Evolutionary conservation across 441 rosid genomes (phyloP), one percentile per base, ranked within the genome.

Genomic region (Raphanus hybrid): DNA sequence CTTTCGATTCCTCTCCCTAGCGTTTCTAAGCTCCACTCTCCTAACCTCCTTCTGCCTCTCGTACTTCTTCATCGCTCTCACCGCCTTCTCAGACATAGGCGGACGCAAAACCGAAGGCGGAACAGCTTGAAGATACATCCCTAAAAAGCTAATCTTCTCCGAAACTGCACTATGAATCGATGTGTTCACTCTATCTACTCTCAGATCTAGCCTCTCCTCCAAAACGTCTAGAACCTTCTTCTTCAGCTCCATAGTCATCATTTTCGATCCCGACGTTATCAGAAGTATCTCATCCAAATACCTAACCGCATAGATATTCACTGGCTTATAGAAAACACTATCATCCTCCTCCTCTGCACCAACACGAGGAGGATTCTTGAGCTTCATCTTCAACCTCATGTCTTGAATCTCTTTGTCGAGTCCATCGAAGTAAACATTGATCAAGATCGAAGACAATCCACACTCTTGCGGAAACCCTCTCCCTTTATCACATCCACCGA

Each of bases 391-490:
- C 27, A 88, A 82, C 77, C 92, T 86, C 77, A 85, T 66, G 34
- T 88, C 87, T 79, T 92, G 97, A 81, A 90, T 75, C 82, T 87
- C 85, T 72, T 77, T 81, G 67, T 94, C 97, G 43, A 94, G 73
- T 34, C 89, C 85, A 84, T 88, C 83, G 11, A 92, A 90, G 78
- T 89, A 92, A 69, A 94, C 71, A 48, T 94, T 91, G 74, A 91
- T 83, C 86, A 94, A 80, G 41, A 86, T 83, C 0, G 92, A 78
- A 67, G 79, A 84, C 87, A 94, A 75, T 5, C 89, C 85, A 18
- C 93, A 84, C 81, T 94, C 98, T 79, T 94, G 97, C 72, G 97
- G 98, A 59, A 92, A 85, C 11, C 98, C 98, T 72, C 86, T 84
- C 15, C 97, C 95, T 32, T 86, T 77, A 64, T 75, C 78, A 74